Percentiles rank a stretch among this genome's conserved stretches.
Evolutionary conservation across 768 basidiomycete genomes (phyloP).

Genomic region (Podaxis mareebaensis): DNA sequence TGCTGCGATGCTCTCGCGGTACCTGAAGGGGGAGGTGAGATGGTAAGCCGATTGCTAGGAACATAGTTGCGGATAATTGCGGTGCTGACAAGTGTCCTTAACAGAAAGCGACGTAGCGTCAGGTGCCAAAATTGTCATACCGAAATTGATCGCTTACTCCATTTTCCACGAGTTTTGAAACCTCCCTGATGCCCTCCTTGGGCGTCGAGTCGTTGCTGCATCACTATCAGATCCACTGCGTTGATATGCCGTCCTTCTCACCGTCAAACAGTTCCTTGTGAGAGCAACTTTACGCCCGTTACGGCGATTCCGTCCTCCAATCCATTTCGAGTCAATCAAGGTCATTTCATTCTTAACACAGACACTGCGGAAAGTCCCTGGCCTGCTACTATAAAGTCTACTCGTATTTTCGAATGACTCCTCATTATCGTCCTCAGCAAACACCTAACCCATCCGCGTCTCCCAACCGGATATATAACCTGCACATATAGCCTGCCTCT

Average conservation of each 20-base stretch:
- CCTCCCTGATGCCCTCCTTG: constrained; percentile 34
- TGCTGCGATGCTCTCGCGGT: constrained; percentile 17
- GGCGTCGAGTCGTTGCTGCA: constrained; percentile 37
- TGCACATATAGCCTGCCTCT: background rate
- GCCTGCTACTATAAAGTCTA: constrained; percentile 32
- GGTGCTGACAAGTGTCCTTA: constrained; percentile 17
- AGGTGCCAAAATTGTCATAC: constrained; percentile 24
- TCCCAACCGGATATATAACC: constrained; percentile 5
- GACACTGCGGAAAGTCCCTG: constrained; percentile 31
- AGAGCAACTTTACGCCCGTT: constrained; percentile 24
- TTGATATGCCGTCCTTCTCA: constrained; percentile 25
- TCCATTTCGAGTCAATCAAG: constrained; percentile 44
- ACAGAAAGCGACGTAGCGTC: constrained; percentile 17
- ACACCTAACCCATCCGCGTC: constrained; percentile 12
- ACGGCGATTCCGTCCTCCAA: constrained; percentile 30
- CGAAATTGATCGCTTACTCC: constrained; percentile 29
- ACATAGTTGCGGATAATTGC: constrained; percentile 20
- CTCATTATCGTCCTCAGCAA: constrained; percentile 28
- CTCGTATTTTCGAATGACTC: constrained; percentile 29
- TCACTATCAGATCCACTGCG: constrained; percentile 37
- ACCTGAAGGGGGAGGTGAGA: constrained; percentile 27
- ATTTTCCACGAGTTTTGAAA: constrained; percentile 33
- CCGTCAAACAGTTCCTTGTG: constrained; percentile 29
- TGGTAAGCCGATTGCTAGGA: constrained; percentile 35
- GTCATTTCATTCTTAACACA: constrained; percentile 33